Base-by-base conservation (phyloP, 108 stramenopile genomes). In the Pseudonitzschia multiseries region DNA sequence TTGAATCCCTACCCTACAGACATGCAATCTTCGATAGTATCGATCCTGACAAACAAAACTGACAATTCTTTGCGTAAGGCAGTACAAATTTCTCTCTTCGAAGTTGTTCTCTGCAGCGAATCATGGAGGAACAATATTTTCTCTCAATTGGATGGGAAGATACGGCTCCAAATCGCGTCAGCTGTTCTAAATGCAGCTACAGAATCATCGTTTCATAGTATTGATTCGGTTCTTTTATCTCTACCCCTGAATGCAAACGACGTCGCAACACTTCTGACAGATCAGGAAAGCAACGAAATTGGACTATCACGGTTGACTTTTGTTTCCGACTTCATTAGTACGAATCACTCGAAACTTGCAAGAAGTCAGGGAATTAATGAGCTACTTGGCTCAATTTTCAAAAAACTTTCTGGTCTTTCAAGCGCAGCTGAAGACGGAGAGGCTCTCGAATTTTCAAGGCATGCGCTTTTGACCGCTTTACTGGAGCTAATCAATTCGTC, bases 41-140 rank as follows among this genome's bases (percentile, higher is more conserved):
- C 78, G 21, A 68, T 89, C 41, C 67, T 92, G 3, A 57, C 42
- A 22, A 53, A 44, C 14, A 33, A 46, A 15, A 46, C 44, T 42
- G 46, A 31, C 36, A 15, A 31, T 76, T 13, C 31, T 64, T 26
- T 54, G 13, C n/a, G 28, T 24, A 57, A 71, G 21, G 29, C 52
- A 52, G 18, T 88, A 31, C 73, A 74, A 42, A 69, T 69, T 40
- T 32, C 74, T 20, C 65, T 90, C 0, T 66, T 78, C 31, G 69
- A 77, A 24, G 62, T 80, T 6, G 86, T 90, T 1, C 64, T 95
- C 68, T 54, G 27, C n/a, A 81, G 88, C 42, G 67, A 78, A n/a
- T 86, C 89, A 13, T 95, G 94, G 94, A 50, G 66, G 40, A 68
- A 70, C n/a, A 72, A 83, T 36, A 72, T 95, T 15, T 93, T 91